Evolutionary conservation across 768 basidiomycete species (phyloP), one percentile per base, ranked within the genome.

Genomic region (Xanthoconium stramineum): DNA sequence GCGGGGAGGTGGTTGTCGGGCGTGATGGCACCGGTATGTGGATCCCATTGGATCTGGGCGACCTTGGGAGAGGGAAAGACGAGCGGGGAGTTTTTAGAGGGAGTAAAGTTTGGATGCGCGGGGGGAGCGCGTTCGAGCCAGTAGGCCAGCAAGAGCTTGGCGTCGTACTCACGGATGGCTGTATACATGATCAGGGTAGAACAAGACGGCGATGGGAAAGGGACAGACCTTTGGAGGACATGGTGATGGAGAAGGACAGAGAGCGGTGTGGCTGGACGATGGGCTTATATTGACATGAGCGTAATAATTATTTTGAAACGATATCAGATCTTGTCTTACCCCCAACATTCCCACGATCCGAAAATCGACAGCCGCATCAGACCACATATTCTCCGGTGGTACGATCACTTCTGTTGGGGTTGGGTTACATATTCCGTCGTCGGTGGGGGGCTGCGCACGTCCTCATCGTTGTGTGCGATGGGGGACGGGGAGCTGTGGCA

Each of bases 161-260:
- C 96, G 72, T 99, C 96, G 81, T 94, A 98, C 81, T 98, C 94
- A 70, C 91, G 89, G 78, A 98, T 96, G 64, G 88, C 85, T 86
- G 45, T 33, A 20, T n/a, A 53, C 20, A 19, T 1, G 47, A 49
- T 65, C 19, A 68, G 61, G 12, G 29, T 6, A 6, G 44, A 6
- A 12, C 3, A 5, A 8, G n/a, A 4, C 13, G 38, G 35, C 12
- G 47, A 40, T 33, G 9, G 32, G 35, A 7, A 42, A 0, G 9
- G n/a, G 43, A 61, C 68, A 2, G 3, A 71, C 69, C 69, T 67
- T 70, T 72, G 45, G 69, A 70, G 55, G 69, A 70, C 69, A 70
- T 70, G 2, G 19, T 47, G 68, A 46, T 65, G 67, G 60, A 62
- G 33, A 46, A 46, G 32, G 29, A 38, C 49, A 45, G n/a, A 43